phyloP scores from a whole-genome alignment of 2,329 filamentous ascomycete species.

The Alternaria triticina region DNA sequence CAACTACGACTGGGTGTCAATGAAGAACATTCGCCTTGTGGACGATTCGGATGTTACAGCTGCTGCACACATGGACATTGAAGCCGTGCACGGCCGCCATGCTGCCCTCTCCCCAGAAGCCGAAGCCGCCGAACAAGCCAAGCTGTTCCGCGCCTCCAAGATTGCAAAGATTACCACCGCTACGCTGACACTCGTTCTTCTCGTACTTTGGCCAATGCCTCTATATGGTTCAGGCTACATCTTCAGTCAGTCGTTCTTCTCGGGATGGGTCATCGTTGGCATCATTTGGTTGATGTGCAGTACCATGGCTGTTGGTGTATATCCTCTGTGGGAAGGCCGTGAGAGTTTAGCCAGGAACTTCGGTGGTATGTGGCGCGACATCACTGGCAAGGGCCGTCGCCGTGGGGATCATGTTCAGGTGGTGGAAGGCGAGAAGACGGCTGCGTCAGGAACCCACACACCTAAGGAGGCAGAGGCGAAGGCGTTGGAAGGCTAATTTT shows the following conservation, averaged over 20 bases:
- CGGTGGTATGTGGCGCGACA: slow-evolving; percentile 36
- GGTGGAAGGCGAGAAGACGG: slow-evolving; percentile 25
- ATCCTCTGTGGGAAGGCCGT: slow-evolving; percentile 75
- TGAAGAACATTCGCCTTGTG: slow-evolving; percentile 77
- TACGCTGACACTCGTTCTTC: slow-evolving; percentile 69
- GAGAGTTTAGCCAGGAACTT: slow-evolving; percentile 31
- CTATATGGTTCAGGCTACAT: slow-evolving; percentile 85
- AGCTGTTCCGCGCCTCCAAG: slow-evolving; percentile 53
- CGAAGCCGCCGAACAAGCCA: slow-evolving; percentile 48
- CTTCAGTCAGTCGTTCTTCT: slow-evolving; percentile 81
- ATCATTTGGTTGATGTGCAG: slow-evolving; percentile 82
- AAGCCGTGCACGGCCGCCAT: slow-evolving; percentile 59
- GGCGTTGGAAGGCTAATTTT: too few relatives aligned
- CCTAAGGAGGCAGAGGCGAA: slow-evolving; percentile 27
- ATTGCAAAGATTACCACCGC: slow-evolving; percentile 65
- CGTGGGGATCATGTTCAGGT: slow-evolving; percentile 16
- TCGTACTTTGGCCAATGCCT: slow-evolving; percentile 90
- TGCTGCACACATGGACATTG: slow-evolving; percentile 66
- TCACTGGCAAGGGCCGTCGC: slow-evolving; percentile 27
- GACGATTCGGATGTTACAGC: slow-evolving; percentile 77
- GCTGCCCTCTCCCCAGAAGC: slow-evolving; percentile 35
- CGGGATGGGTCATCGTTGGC: slow-evolving; percentile 71
- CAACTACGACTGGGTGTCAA: slow-evolving; percentile 83
- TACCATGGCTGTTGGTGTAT: slow-evolving; percentile 76
- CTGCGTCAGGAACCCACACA: slow-evolving; percentile 22